phyloP scores from a whole-genome alignment of 441 rosid genomes.

The Mallotus japonicus region DNA sequence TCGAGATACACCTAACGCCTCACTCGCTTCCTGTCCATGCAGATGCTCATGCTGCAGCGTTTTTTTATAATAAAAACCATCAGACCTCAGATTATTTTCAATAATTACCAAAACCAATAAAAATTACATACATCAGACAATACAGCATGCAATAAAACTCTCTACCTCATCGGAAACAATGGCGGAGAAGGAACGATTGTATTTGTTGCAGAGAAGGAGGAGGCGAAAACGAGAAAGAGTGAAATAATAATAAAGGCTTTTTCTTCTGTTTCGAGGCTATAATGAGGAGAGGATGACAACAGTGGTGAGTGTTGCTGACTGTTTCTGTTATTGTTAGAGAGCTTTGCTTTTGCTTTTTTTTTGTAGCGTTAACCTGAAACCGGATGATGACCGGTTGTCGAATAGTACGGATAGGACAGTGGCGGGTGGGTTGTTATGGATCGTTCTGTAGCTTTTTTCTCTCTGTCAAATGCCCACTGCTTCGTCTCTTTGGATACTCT shows the following conservation, averaged over 20 bases:
- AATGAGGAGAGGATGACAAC: slow-evolving; percentile 6
- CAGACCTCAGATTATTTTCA: background rate
- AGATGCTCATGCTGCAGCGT: background rate
- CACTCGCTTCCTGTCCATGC: slow-evolving; percentile 4
- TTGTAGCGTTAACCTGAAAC: too few species aligned
- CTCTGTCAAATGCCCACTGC: background rate
- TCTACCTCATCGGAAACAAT: slow-evolving; percentile 5
- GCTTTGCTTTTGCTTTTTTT: too few species aligned
- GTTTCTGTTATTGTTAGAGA: too few species aligned
- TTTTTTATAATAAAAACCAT: too few species aligned
- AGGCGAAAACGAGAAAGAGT: background rate
- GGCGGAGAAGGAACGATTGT: background rate
- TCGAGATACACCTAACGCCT: slow-evolving; percentile 18
- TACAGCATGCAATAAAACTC: background rate
- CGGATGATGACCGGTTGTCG: background rate
- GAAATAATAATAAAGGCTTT: background rate
- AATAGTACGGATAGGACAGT: background rate
- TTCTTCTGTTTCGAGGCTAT: background rate
- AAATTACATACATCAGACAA: background rate
- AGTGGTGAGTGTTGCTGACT: background rate
- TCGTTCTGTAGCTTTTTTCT: background rate
- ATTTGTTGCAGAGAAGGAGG: background rate
- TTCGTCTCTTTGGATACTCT: background rate
- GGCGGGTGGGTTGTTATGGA: background rate
- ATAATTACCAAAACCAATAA: slow-evolving; percentile 7